These are phyloP conservation scores for Thalassiosira mediterranea DNA, from an alignment of 352 stramenopile genomes.

Conservation along the genomic window DNA sequence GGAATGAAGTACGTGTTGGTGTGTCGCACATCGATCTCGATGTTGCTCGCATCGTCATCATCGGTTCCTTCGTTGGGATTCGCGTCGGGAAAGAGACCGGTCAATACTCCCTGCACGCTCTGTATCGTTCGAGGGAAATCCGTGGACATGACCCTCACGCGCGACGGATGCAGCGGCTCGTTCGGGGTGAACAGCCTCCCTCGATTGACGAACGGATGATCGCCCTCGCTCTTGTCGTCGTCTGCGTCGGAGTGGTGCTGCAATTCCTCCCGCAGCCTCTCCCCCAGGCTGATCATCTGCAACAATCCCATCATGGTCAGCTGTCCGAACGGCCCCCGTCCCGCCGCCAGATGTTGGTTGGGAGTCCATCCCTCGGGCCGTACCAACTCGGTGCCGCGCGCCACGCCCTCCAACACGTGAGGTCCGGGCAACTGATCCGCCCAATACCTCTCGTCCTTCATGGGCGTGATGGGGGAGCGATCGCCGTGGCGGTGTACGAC, in stretches of 20 bases:
- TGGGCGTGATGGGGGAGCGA: slow-evolving; percentile 74
- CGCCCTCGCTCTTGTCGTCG: slow-evolving; percentile 15
- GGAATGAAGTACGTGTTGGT: slow-evolving; percentile 75
- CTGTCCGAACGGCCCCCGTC: slow-evolving; percentile 70
- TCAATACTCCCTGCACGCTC: slow-evolving; percentile 72
- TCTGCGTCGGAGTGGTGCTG: slow-evolving; percentile 22
- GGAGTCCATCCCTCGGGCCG: not conserved
- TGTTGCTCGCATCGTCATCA: slow-evolving; percentile 10
- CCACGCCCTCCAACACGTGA: slow-evolving; percentile 57
- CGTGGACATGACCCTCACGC: slow-evolving; percentile 68
- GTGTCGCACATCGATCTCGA: slow-evolving; percentile 69
- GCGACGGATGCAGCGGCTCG: slow-evolving; percentile 40
- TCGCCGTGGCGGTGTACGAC: slow-evolving; percentile 79
- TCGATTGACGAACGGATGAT: slow-evolving; percentile 19
- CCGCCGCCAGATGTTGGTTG: slow-evolving; percentile 53
- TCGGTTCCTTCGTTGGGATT: not conserved
- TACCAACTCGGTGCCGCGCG: slow-evolving; percentile 33
- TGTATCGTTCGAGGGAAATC: slow-evolving; percentile 81
- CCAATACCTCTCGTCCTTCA: slow-evolving; percentile 75
- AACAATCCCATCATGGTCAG: slow-evolving; percentile 74
- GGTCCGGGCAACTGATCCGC: slow-evolving; percentile 36
- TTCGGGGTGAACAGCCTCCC: slow-evolving; percentile 40
- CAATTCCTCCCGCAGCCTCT: slow-evolving; percentile 60
- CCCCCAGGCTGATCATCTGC: slow-evolving; percentile 75
- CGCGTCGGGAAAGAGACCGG: slow-evolving; percentile 69